Evolutionary conservation across 306 rosid genomes (phyloP).

Genomic region (Cercis canadensis): DNA sequence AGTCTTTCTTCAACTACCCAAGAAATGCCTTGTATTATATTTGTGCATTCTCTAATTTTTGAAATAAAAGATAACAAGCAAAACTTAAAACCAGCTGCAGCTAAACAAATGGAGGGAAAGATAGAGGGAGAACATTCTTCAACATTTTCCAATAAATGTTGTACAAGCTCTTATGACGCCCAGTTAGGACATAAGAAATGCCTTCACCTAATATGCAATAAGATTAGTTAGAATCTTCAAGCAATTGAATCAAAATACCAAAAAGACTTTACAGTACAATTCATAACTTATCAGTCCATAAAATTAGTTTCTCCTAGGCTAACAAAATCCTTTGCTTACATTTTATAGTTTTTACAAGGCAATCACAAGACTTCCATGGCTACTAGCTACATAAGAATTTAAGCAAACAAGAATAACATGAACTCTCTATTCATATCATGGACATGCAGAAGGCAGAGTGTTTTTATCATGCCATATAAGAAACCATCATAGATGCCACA

Average conservation of each 20-base stretch:
- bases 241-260: neutral
- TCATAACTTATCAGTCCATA: too few species aligned
- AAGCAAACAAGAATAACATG: too few species aligned
- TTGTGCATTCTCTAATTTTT: neutral
- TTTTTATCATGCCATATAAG: neutral
- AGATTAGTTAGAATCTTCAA: constrained; percentile 35
- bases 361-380: too few species aligned
- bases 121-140: constrained; percentile 60
- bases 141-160: constrained; percentile 87
- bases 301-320: too few species aligned
- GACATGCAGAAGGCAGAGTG: neutral
- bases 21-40: constrained; percentile 77
- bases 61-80: constrained; percentile 14
- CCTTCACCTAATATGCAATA: constrained; percentile 68
- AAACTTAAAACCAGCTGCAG: neutral
- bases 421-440: too few species aligned
- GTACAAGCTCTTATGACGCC: constrained; percentile 92
- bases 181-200: constrained; percentile 75
- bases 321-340: too few species aligned
- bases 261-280: too few species aligned
- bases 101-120: constrained; percentile 17
- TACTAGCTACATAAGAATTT: too few species aligned
- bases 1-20: too few species aligned
- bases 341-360: too few species aligned
- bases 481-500: constrained; percentile 10